Percentiles rank a stretch among this genome's conserved stretches.
Conservation (phyloP, 805 yeast genomes). For the Saccharomycopsis guyanensis region DNA sequence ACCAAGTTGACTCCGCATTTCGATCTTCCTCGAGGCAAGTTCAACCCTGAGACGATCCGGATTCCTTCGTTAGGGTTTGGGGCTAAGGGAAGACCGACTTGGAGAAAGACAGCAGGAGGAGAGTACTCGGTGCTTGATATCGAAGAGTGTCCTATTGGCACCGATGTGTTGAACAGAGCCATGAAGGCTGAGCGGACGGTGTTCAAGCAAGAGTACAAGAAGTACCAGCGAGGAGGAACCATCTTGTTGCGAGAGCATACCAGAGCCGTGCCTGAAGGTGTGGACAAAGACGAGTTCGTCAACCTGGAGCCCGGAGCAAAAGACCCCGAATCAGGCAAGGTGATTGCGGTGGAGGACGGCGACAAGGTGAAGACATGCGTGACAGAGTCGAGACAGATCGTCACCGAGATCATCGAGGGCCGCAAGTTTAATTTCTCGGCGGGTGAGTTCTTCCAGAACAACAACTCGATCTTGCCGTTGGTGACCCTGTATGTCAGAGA, state of each 20-base stretch:
- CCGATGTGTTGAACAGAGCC: constrained; percentile 67
- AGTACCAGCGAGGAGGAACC: constrained; percentile 76
- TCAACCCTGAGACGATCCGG: constrained; percentile 31
- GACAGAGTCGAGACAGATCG: constrained; percentile 70
- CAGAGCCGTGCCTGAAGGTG: constrained; percentile 29
- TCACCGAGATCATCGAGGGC: constrained; percentile 69
- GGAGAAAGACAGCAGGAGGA: constrained; percentile 59
- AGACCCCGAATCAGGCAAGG: constrained; percentile 23
- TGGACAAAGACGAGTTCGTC: constrained; percentile 27
- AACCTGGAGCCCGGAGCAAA: constrained; percentile 19
- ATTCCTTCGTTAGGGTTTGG: constrained; percentile 84
- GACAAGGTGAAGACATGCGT: constrained; percentile 60
- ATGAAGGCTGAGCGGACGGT: constrained; percentile 57
- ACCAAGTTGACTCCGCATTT: constrained; percentile 96
- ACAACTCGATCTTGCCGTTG: constrained; percentile 78
- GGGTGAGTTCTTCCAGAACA: constrained; percentile 94
- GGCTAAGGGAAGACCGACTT: constrained; percentile 66
- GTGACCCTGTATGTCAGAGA: constrained; percentile 77
- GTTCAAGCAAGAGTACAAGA: constrained; percentile 40
- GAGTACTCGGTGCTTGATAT: constrained; percentile 67
- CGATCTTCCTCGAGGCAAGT: constrained; percentile 51
- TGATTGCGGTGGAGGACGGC: constrained; percentile 30
- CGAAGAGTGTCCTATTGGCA: constrained; percentile 90
- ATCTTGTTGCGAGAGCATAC: constrained; percentile 77
- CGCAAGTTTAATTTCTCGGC: constrained; percentile 82